Evolutionary conservation across 768 basidiomycete species (phyloP), one percentile per base, ranked within the genome.

Genomic region (Boletus rubropictus): DNA sequence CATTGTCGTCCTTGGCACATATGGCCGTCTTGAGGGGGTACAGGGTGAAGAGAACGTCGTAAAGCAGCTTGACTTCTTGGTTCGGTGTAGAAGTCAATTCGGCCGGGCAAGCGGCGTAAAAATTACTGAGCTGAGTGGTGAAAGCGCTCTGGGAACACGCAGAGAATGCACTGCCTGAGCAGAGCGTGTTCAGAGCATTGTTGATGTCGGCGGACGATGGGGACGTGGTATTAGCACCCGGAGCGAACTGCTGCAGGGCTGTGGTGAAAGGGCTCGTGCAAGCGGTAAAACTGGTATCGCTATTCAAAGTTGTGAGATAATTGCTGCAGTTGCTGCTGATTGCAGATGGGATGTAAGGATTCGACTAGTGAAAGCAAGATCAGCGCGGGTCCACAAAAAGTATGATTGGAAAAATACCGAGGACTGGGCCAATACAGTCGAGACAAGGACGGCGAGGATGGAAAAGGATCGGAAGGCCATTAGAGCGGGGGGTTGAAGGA

Each of bases 21-120:
- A 89, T 61, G 22, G 91, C 83, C 6, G 63, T 54, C 51, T 69
- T 70, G 61, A 95, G 62, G 7, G 93, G 91, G 10, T 62, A 51
- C 37, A 94, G 53, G 49, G 75, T 53, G 71, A 90, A 99, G 24
- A 97, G 69, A 25, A 81, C 70, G 62, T 97, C 94, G 69, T 98
- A 99, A 2, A 78, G 67, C 22, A 66, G 56, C 63, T 79, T 63
- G 38, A 96, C 86, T 21, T 72, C 62, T 1, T 37, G 1, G 52
- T 76, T 77, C 39, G 69, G 60, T 39, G 46, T 59, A 9, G 75
- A 68, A 3, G 79, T 80, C 55, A 99, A 70, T 70, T 98, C 95
- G 17, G 60, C 48, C 1, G 70, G 48, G 74, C 95, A 99, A 10
- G 77, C 73, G 8, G 76, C 58, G 65, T 83, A 82, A 70, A 97